Percentiles rank a stretch among this genome's conserved stretches.
Evolutionary conservation across 345 rosid species (phyloP).

Genomic region (Hypericum androsaemum): DNA sequence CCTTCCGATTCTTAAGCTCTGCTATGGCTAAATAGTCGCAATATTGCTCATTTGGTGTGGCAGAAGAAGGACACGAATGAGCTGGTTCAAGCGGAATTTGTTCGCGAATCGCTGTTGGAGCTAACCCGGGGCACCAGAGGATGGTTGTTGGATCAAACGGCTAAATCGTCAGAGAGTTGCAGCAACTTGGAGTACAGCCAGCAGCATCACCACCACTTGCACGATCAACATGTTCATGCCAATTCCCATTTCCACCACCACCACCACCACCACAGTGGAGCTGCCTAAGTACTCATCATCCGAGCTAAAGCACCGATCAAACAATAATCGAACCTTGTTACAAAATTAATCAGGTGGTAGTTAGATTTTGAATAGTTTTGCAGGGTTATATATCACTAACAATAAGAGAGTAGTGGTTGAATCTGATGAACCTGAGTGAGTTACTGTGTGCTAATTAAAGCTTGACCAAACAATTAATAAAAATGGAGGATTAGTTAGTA

Average conservation of each 20-base stretch:
- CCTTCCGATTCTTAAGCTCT: no score
- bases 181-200: slow-evolving; percentile 29
- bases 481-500: no score
- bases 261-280: neutral
- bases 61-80: slow-evolving; percentile 62
- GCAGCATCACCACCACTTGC: slow-evolving; percentile 26
- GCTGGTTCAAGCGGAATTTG: slow-evolving; percentile 67
- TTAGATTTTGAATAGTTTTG: no score
- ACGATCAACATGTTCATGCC: slow-evolving; percentile 23
- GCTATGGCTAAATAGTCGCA: neutral
- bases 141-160: slow-evolving; percentile 48
- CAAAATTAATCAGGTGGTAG: no score
- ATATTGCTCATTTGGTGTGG: slow-evolving; percentile 5
- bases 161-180: slow-evolving; percentile 27
- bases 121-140: slow-evolving; percentile 47
- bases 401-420: no score
- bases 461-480: no score
- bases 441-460: no score
- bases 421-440: no score
- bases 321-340: no score
- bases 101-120: slow-evolving; percentile 70
- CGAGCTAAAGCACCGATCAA: no score
- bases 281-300: neutral
- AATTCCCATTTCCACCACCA: slow-evolving; percentile 27
- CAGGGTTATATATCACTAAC: no score